Percentiles rank a stretch among this genome's conserved stretches.
Conservation (phyloP, 2,329 filamentous ascomycete species). For the Calonectria honghensis region DNA sequence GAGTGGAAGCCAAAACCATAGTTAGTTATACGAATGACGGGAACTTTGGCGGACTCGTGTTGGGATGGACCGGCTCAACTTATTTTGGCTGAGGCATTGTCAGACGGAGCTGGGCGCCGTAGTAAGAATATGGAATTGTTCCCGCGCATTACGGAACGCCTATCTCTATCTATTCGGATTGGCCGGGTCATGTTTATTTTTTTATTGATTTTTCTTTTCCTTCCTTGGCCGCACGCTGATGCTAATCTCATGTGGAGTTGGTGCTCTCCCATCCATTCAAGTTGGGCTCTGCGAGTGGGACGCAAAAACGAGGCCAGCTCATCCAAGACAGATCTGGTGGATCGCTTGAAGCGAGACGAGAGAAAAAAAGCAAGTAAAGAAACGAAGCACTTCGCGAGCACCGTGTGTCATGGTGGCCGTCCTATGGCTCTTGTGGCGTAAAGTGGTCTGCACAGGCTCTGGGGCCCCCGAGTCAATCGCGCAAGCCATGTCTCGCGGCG, state of each 20-base stretch:
- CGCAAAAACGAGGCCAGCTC: conserved; percentile 38
- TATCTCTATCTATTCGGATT: conserved; percentile 35
- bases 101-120: conserved; percentile 10
- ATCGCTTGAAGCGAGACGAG: conserved; percentile 39
- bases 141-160: conserved; percentile 47
- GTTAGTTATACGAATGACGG: conserved; percentile 17
- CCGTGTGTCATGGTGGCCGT: conserved; percentile 12
- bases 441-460: conserved; percentile 42
- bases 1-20: conserved; percentile 19
- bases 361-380: conserved; percentile 39
- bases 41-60: conserved; percentile 29
- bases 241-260: conserved; percentile 8
- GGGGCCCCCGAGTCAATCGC: conserved; percentile 45
- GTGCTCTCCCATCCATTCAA: conserved; percentile 37
- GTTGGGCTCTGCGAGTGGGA: conserved; percentile 37
- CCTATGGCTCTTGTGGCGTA: conserved; percentile 45
- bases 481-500: conserved; percentile 52
- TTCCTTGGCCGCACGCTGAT: neutral
- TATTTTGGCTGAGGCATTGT: conserved; percentile 22
- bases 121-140: conserved; percentile 23
- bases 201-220: conserved; percentile 28
- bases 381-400: conserved; percentile 35
- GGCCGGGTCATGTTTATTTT: conserved; percentile 30
- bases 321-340: conserved; percentile 51
- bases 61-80: conserved; percentile 23